These are phyloP conservation scores for Talinum fruticosum DNA, from an alignment of 148 eudicot genomes.

Conservation along the genomic window DNA sequence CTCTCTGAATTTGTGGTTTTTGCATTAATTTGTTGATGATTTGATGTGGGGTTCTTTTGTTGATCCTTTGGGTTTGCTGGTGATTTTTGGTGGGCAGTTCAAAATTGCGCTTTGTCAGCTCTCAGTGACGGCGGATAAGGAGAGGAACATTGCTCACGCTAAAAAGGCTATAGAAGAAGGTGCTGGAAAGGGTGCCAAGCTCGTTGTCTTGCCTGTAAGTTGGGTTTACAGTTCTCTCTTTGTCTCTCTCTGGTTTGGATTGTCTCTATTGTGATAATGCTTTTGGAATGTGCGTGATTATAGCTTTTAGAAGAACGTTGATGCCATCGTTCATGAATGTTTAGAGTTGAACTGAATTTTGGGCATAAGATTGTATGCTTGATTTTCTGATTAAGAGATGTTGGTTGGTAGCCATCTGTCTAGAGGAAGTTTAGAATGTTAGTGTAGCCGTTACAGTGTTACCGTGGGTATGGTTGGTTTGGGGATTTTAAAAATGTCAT, in stretches of 20 bases:
- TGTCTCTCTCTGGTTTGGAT: neutral
- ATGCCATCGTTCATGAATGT: neutral
- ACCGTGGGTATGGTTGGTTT: neutral
- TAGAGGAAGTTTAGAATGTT: neutral
- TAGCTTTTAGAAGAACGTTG: neutral
- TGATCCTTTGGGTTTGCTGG: constrained; percentile 5
- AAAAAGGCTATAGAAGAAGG: constrained; percentile 72
- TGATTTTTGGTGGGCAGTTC: constrained; percentile 46
- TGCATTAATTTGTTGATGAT: neutral
- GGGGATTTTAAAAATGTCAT: neutral
- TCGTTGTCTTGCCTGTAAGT: constrained; percentile 78
- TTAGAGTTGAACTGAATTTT: neutral
- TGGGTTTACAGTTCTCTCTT: neutral
- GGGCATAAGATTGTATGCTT: neutral
- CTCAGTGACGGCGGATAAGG: constrained; percentile 83
- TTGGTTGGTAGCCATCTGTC: neutral
- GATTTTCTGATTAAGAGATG: neutral
- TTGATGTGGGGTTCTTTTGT: constrained; percentile 18
- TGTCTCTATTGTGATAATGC: neutral
- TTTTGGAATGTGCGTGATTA: neutral
- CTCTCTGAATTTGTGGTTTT: neutral
- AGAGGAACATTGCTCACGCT: constrained; percentile 79
- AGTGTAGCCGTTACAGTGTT: neutral
- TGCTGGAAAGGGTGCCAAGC: constrained; percentile 80
- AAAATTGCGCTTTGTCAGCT: constrained; percentile 89